These are phyloP conservation scores for Aristolochia contorta DNA, from an alignment of 164 flowering plant species.

Conservation along the genomic window DNA sequence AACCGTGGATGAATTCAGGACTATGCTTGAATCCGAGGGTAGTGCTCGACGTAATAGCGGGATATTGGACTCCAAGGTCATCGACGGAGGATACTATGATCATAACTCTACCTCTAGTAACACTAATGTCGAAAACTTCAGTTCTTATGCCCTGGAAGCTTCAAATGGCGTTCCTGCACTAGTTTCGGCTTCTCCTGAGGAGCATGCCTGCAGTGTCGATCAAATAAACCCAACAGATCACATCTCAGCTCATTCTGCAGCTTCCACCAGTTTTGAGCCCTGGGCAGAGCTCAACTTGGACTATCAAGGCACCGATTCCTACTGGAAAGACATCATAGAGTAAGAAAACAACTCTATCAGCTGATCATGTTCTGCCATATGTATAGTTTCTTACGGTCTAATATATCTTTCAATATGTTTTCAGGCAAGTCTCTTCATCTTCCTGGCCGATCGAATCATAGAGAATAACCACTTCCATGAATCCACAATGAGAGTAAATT, in stretches of 20 bases:
- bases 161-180: slow-evolving; percentile 10
- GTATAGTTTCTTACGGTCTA: too few species aligned
- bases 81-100: not conserved
- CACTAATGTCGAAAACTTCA: not conserved
- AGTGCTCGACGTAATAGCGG: slow-evolving; percentile 1
- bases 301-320: slow-evolving; percentile 23
- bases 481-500: not conserved
- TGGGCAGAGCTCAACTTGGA: slow-evolving; percentile 38
- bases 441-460: slow-evolving; percentile 11
- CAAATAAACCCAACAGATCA: slow-evolving; percentile 14
- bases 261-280: slow-evolving; percentile 27
- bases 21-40: slow-evolving; percentile 1
- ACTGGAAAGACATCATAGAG: slow-evolving; percentile 37
- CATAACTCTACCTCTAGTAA: not conserved
- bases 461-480: not conserved
- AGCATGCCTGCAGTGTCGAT: slow-evolving; percentile 6
- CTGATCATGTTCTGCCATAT: too few species aligned
- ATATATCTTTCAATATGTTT: not conserved
- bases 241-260: slow-evolving; percentile 17
- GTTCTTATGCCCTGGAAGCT: slow-evolving; percentile 1
- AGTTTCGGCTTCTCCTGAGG: slow-evolving; percentile 21
- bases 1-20: slow-evolving; percentile 4
- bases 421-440: slow-evolving; percentile 14
- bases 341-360: slow-evolving; percentile 19
- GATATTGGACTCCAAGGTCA: slow-evolving; percentile 1